Percentiles rank a stretch among this genome's conserved stretches.
phyloP scores from a whole-genome alignment of 192 early-diverging fungal genomes.

The Coemansia sp. region DNA sequence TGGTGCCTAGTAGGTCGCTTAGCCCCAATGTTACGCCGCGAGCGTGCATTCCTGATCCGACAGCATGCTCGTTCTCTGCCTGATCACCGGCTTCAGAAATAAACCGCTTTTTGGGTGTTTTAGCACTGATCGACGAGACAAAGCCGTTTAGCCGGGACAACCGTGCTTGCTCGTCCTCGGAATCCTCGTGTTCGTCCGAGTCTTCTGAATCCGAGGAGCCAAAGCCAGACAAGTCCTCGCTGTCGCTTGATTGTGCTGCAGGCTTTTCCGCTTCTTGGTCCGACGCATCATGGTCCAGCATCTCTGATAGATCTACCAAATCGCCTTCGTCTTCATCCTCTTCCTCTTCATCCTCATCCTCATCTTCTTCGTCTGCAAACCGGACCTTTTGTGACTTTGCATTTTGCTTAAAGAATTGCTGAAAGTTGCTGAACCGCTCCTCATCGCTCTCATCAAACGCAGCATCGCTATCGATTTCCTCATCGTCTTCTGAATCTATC shows the following conservation, averaged over 20 bases:
- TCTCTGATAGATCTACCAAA: conserved; percentile 62
- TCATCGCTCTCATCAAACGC: conserved; percentile 86
- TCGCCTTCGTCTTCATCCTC: conserved; percentile 52
- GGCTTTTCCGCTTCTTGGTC: conserved; percentile 13
- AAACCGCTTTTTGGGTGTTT: conserved; percentile 62
- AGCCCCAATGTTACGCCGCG: conserved; percentile 70
- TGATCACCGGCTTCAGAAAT: conserved; percentile 28
- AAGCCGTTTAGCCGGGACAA: conserved; percentile 56
- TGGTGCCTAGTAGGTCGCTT: conserved; percentile 66
- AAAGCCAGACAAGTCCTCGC: conserved; percentile 27
- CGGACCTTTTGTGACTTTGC: background rate
- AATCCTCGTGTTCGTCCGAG: conserved; percentile 29
- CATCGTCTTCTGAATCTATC: conserved; percentile 86
- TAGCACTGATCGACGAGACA: conserved; percentile 63
- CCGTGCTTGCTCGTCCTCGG: conserved; percentile 33
- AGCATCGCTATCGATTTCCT: conserved; percentile 90
- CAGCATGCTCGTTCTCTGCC: conserved; percentile 37
- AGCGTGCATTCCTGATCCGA: conserved; percentile 34
- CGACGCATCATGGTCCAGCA: conserved; percentile 49
- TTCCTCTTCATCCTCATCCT: conserved; percentile 43
- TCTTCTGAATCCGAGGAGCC: conserved; percentile 29
- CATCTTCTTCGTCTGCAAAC: conserved; percentile 27
- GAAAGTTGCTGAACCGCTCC: conserved; percentile 69
- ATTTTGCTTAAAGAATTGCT: background rate
- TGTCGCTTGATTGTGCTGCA: background rate